Percentiles rank a stretch among this genome's conserved stretches.
phyloP scores from a whole-genome alignment of 164 flowering plant genomes.

The Kalanchoe fedtschenkoi region DNA sequence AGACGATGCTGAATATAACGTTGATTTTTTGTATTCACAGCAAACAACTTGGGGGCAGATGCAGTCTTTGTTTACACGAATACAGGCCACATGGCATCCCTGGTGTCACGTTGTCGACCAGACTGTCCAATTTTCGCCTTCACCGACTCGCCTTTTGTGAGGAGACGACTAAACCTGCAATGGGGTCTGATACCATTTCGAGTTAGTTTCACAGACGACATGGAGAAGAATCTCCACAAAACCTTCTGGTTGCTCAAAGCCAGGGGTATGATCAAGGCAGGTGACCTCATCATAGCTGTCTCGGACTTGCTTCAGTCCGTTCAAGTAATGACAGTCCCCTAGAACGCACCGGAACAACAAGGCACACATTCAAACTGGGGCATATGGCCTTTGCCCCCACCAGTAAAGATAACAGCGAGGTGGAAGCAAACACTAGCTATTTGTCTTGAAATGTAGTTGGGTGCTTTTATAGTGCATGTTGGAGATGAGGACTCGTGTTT shows the following conservation, averaged over 20 bases:
- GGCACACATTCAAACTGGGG: too few species aligned
- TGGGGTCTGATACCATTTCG: constrained; percentile 97
- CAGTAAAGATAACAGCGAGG: too few species aligned
- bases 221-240: constrained; percentile 87
- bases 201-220: constrained; percentile 73
- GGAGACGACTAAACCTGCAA: constrained; percentile 85
- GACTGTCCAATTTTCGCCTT: constrained; percentile 98
- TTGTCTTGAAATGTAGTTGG: too few species aligned
- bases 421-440: too few species aligned
- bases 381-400: too few species aligned
- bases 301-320: constrained; percentile 94
- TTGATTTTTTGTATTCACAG: constrained; percentile 27
- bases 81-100: constrained; percentile 91
- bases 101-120: constrained; percentile 88
- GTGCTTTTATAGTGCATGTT: too few species aligned
- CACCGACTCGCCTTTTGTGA: constrained; percentile 56
- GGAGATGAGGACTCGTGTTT: too few species aligned
- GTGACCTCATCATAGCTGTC: constrained; percentile 87
- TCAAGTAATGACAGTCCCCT: constrained; percentile 96
- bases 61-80: constrained; percentile 88
- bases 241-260: constrained; percentile 85
- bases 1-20: too few species aligned
- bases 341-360: not conserved
- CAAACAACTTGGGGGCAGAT: constrained; percentile 83
- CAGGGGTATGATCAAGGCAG: constrained; percentile 82